These are phyloP conservation scores for Canavalia gladiata DNA, from an alignment of 306 rosid species.

Conservation along the genomic window DNA sequence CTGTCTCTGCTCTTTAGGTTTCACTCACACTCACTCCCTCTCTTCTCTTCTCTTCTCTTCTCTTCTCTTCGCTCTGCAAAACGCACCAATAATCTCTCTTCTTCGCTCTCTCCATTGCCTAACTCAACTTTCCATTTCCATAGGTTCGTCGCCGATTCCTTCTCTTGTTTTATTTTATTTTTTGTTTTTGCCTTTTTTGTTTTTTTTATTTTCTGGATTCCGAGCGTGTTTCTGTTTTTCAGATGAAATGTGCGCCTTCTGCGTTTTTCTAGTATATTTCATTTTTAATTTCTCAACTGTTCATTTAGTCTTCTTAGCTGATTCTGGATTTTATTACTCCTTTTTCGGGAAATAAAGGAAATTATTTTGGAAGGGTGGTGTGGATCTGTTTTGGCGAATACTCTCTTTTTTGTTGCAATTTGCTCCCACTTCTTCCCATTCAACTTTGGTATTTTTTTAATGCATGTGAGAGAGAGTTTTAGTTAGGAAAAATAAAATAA, in stretches of 20 bases:
- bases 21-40: constrained; percentile 17
- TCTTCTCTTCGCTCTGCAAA: constrained; percentile 1
- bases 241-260: constrained; percentile 1
- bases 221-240: constrained; percentile 3
- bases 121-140: constrained; percentile 27
- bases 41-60: constrained; percentile 1
- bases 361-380: constrained; percentile 18
- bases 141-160: constrained; percentile 42
- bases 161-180: background rate
- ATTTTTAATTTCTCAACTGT: background rate
- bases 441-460: no score
- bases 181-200: background rate
- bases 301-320: background rate
- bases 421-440: no score
- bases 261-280: background rate
- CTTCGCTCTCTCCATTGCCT: constrained; percentile 52
- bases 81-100: constrained; percentile 39
- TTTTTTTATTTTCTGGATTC: background rate
- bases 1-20: constrained; percentile 39
- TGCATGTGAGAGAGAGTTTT: background rate
- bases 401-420: background rate
- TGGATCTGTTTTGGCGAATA: constrained; percentile 43
- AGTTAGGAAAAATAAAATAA: background rate
- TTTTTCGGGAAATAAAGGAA: background rate
- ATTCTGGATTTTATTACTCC: background rate